phyloP scores from a whole-genome alignment of 2,329 filamentous ascomycete genomes.

The Paraphaeosphaeria minitans region DNA sequence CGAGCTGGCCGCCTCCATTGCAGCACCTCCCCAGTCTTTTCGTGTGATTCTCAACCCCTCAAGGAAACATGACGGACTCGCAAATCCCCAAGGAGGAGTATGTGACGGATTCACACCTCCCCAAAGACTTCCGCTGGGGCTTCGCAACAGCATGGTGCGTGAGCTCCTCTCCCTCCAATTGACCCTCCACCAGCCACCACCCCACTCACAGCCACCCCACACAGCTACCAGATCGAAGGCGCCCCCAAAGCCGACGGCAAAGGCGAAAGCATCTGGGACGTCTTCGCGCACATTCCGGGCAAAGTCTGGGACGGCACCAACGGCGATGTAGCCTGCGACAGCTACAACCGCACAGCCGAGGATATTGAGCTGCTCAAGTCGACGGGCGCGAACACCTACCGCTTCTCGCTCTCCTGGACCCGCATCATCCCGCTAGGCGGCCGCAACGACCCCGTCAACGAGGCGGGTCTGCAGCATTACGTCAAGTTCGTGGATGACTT shows the following conservation, averaged over 20 bases:
- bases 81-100: slow-evolving; percentile 40
- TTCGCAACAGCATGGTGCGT: slow-evolving; percentile 51
- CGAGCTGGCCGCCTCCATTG: slow-evolving; percentile 11
- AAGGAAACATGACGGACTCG: slow-evolving; percentile 41
- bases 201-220: slow-evolving; percentile 26
- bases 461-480: slow-evolving; percentile 78
- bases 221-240: slow-evolving; percentile 87
- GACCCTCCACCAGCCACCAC: slow-evolving; percentile 8
- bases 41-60: not conserved
- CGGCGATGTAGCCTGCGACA: slow-evolving; percentile 82
- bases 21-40: not conserved
- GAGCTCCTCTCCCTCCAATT: slow-evolving; percentile 21
- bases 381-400: slow-evolving; percentile 75
- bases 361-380: slow-evolving; percentile 79
- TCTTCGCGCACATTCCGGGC: slow-evolving; percentile 78
- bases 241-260: slow-evolving; percentile 75
- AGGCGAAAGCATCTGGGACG: slow-evolving; percentile 85
- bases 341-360: slow-evolving; percentile 77
- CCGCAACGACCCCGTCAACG: slow-evolving; percentile 79
- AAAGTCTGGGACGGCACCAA: slow-evolving; percentile 81
- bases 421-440: slow-evolving; percentile 86
- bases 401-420: slow-evolving; percentile 83
- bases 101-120: slow-evolving; percentile 44
- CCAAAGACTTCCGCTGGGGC: slow-evolving; percentile 49
- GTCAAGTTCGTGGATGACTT: slow-evolving; percentile 79